Percentiles rank a stretch among this genome's conserved stretches.
These are phyloP conservation scores for Pichia sp. DNA, from an alignment of 1,139 yeast genomes.

Conservation along the genomic window DNA sequence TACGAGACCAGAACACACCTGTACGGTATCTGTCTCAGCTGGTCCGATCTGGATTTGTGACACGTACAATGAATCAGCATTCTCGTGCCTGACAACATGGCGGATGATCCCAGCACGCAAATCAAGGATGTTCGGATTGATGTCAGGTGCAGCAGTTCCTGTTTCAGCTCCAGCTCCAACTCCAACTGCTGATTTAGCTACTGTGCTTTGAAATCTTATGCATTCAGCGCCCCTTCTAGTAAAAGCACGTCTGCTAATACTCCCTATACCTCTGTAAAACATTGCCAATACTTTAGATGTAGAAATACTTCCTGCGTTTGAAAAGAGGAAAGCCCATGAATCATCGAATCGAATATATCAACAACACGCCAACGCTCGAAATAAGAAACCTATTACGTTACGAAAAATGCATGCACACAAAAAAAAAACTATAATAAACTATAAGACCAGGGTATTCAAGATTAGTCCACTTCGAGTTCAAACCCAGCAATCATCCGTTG, in stretches of 20 bases:
- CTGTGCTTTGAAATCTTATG: conserved; percentile 6
- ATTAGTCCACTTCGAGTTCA: conserved; percentile 16
- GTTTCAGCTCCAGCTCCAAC: no score
- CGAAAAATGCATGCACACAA: background rate
- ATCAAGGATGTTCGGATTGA: conserved; percentile 20
- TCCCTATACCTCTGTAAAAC: background rate
- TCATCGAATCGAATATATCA: no score
- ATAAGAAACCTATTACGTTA: background rate
- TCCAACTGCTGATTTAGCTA: background rate
- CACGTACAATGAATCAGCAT: conserved; percentile 51
- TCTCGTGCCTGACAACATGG: conserved; percentile 40
- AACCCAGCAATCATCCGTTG: conserved; percentile 23
- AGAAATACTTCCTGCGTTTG: no score
- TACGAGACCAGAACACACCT: conserved; percentile 57
- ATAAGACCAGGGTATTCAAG: background rate
- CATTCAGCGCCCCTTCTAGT: no score
- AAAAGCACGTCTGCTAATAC: background rate
- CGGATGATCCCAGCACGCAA: conserved; percentile 43
- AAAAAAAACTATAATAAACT: background rate
- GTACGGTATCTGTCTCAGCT: conserved; percentile 26
- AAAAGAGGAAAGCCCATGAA: no score
- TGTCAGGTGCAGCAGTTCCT: no score
- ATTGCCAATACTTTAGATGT: background rate
- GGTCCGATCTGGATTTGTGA: conserved; percentile 37
- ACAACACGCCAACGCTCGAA: background rate